These are phyloP conservation scores for Parastagonospora avenae DNA, from an alignment of 2,329 filamentous ascomycete genomes.

Conservation along the genomic window DNA sequence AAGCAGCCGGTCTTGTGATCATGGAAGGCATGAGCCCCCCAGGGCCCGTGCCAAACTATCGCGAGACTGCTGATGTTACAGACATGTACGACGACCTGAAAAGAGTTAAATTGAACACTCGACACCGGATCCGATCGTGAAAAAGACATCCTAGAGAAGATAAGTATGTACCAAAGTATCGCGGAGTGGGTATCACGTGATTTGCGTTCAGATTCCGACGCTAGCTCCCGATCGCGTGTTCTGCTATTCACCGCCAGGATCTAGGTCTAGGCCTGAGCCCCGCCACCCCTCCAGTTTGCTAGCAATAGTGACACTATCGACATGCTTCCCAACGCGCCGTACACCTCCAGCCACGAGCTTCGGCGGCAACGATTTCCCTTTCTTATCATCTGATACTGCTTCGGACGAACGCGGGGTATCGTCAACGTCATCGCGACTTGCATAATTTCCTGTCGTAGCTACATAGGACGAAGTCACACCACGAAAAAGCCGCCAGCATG, in stretches of 20 bases:
- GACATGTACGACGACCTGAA: no score
- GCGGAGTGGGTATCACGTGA: no score
- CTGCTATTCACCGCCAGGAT: not conserved
- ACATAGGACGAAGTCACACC: not conserved
- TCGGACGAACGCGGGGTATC: not conserved
- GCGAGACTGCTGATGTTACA: no score
- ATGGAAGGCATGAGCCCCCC: no score
- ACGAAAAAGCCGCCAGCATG: conserved; percentile 21
- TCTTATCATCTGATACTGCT: not conserved
- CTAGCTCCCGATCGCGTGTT: conserved; percentile 1
- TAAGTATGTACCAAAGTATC: no score
- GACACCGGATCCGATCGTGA: no score
- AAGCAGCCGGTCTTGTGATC: no score
- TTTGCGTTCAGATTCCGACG: no score
- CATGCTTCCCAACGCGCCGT: not conserved
- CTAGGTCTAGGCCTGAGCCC: not conserved
- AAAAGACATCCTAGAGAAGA: no score
- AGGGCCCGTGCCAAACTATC: no score
- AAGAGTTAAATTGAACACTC: no score
- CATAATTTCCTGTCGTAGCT: not conserved
- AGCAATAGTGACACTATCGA: not conserved
- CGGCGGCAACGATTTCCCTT: not conserved
- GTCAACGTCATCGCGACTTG: not conserved
- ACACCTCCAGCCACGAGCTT: not conserved
- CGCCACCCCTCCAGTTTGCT: not conserved